phyloP scores from a whole-genome alignment of 139 green algal genomes.

The Auxenochlorella pyrenoidosa region DNA sequence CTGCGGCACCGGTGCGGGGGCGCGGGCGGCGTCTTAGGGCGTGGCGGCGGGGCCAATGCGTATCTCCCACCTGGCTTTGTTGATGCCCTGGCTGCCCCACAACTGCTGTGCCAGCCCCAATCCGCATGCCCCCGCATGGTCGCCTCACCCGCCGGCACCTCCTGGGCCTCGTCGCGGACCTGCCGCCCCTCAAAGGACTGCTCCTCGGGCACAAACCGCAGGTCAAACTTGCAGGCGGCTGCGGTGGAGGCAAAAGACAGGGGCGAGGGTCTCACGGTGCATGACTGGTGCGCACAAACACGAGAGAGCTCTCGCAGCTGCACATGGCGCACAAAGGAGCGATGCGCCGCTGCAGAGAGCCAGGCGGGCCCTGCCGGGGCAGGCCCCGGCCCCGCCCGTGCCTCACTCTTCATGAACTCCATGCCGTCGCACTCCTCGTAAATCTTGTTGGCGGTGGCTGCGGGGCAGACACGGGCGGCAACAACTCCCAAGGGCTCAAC shows the following conservation, averaged over 20 bases:
- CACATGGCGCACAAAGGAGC: too few relatives aligned
- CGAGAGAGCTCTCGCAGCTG: too few relatives aligned
- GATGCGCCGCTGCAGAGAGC: not conserved
- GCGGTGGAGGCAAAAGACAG: not conserved
- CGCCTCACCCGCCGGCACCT: constrained; percentile 10
- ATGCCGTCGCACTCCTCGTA: constrained; percentile 94
- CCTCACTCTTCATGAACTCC: constrained; percentile 74
- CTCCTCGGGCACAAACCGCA: constrained; percentile 92
- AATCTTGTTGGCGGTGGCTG: constrained; percentile 70
- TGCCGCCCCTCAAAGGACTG: constrained; percentile 72
- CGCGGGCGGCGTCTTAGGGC: too few relatives aligned
- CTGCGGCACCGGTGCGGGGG: constrained; percentile 60
- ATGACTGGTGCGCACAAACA: too few relatives aligned
- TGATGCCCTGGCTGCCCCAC: too few relatives aligned
- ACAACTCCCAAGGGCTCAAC: not conserved
- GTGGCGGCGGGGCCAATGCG: too few relatives aligned
- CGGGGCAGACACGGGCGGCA: not conserved
- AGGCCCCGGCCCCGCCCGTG: not conserved
- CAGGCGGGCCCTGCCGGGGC: not conserved
- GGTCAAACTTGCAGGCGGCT: constrained; percentile 82
- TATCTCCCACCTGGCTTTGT: too few relatives aligned
- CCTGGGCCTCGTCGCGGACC: constrained; percentile 67
- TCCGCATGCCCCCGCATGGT: too few relatives aligned
- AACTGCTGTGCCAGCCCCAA: not conserved
- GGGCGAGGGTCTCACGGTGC: too few relatives aligned